Base-by-base conservation (phyloP, 768 basidiomycete genomes). In the Termitomyces sp. region DNA sequence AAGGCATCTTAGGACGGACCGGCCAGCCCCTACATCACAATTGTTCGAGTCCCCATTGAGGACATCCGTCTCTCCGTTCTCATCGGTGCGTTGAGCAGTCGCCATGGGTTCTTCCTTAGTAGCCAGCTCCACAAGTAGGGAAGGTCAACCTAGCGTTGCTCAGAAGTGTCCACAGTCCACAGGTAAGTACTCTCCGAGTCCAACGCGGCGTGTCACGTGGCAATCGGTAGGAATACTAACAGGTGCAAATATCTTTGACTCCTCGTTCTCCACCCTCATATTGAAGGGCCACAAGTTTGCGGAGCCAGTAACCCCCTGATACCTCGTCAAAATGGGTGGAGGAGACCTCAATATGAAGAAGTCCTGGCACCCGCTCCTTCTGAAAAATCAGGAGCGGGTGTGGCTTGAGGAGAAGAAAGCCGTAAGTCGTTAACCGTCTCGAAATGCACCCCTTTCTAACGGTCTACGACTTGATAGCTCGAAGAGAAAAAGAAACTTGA, bases 321-420 rank as follows among this genome's bases (percentile, higher is more conserved):
- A 57, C 28, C 32, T 59, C 46, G 67, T 68, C 82, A 97, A 90
- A 69, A 98, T 98, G 96, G 96, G 96, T 86, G 95, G 96, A 61
- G 96, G 92, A 63, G 96, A 98, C 75, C 82, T 98, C 73, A 98
- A 98, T 72, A 98, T 98, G 96, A 97, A 92, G 78, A 96, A 97
- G 84, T 95, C 93, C 65, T 98, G 96, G 96, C 96, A 98, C 74
- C 96, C 96, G 84, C 88, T 95, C 83, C 91, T 96, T 76, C 76
- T 97, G 76, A 94, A 94, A 74, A 96, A 96, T 78, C 96, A 98
- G 89, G 94, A 96, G 87, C 87, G 92, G 85, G 97, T 98, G 69
- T 98, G 97, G 96, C 84, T 98, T 59, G 92, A 96, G 75, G 97
- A 99, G 76, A 95, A 96, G 85, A 90, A 92, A 72, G 94, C 95